Conservation (phyloP, 768 basidiomycete genomes). For the Hemileccinum impolitum region DNA sequence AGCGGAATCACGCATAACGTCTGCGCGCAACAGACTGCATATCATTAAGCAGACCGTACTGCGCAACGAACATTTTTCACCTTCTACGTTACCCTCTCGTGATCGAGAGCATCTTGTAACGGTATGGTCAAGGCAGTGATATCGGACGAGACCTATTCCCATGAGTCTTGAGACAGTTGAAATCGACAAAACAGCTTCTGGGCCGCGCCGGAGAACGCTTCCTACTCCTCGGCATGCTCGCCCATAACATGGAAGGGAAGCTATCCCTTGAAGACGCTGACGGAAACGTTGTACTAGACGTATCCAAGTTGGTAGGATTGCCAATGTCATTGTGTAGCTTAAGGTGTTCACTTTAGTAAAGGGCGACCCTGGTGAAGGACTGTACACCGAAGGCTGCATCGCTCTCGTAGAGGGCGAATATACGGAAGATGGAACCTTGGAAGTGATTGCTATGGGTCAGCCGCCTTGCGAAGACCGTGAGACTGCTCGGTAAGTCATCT, state of each 20-base stretch:
- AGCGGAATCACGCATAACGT: constrained; percentile 74
- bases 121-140: constrained; percentile 41
- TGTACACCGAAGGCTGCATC: constrained; percentile 96
- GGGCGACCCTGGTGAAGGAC: constrained; percentile 90
- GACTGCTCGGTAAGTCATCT: constrained; percentile 61
- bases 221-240: constrained; percentile 89
- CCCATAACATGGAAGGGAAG: constrained; percentile 85
- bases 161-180: constrained; percentile 52
- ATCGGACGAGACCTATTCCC: constrained; percentile 14
- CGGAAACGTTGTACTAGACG: constrained; percentile 84
- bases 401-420: constrained; percentile 96
- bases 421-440: constrained; percentile 83
- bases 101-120: constrained; percentile 88
- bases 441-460: constrained; percentile 93
- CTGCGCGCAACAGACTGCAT: constrained; percentile 80
- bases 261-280: constrained; percentile 92
- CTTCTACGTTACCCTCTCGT: constrained; percentile 86
- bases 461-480: constrained; percentile 93
- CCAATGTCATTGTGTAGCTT: neutral
- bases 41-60: constrained; percentile 92
- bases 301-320: constrained; percentile 68
- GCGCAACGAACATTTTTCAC: constrained; percentile 96
- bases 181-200: constrained; percentile 92
- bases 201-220: constrained; percentile 89
- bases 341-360: constrained; percentile 27